Percentiles rank a stretch among this genome's conserved stretches.
phyloP scores from a whole-genome alignment of 192 early-diverging fungal genomes.

The Umbelopsis sp. region DNA sequence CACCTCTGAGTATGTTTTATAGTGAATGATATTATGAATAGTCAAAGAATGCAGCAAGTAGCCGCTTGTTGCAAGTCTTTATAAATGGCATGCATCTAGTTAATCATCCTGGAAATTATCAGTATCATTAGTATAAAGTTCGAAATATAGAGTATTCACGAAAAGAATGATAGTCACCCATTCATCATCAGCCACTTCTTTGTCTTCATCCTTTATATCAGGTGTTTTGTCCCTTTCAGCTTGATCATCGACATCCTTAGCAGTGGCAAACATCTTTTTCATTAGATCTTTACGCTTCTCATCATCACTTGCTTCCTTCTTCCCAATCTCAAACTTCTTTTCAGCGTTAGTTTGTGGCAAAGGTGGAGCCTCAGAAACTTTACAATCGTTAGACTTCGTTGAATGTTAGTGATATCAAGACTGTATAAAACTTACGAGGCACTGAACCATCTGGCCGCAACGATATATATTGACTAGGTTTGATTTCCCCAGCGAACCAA shows the following conservation, averaged over 20 bases:
- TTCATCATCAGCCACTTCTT: conserved; percentile 41
- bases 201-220: conserved; percentile 11
- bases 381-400: background rate
- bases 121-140: background rate
- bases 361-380: conserved; percentile 33
- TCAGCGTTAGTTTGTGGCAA: conserved; percentile 23
- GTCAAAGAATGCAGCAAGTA: no score
- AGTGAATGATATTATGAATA: background rate
- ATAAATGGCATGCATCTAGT: background rate
- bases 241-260: conserved; percentile 28
- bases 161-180: conserved; percentile 19
- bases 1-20: background rate
- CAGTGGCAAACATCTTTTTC: conserved; percentile 39
- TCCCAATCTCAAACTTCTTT: conserved; percentile 38
- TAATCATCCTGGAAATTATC: background rate
- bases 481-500: conserved; percentile 58
- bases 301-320: conserved; percentile 28
- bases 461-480: conserved; percentile 14
- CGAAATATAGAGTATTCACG: no score
- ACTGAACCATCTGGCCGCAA: conserved; percentile 32
- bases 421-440: conserved; percentile 27
- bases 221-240: conserved; percentile 4
- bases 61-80: no score
- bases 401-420: background rate
- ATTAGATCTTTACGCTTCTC: conserved; percentile 33